phyloP scores from a whole-genome alignment of 306 rosid species.

The Quillaja saponaria region DNA sequence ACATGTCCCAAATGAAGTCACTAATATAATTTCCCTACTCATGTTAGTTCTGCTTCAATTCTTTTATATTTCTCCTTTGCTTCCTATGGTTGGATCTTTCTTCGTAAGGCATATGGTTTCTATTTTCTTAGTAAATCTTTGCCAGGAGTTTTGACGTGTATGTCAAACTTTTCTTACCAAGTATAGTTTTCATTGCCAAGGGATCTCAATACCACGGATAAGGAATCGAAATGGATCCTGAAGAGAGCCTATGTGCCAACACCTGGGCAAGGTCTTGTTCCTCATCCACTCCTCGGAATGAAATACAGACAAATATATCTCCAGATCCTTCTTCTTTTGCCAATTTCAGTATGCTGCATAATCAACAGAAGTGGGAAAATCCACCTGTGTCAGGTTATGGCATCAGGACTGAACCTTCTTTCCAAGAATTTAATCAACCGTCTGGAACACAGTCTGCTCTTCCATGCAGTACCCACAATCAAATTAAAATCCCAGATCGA shows the following conservation, averaged over 20 bases:
- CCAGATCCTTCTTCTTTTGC: slow-evolving; percentile 46
- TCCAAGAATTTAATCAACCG: slow-evolving; percentile 52
- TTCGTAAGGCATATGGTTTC: not conserved
- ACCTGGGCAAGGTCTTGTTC: slow-evolving; percentile 57
- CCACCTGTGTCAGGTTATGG: slow-evolving; percentile 54
- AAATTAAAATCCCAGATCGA: slow-evolving; percentile 38
- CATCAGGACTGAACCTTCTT: slow-evolving; percentile 50
- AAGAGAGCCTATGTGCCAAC: slow-evolving; percentile 52
- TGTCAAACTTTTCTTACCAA: slow-evolving; percentile 10
- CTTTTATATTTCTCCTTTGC: not conserved
- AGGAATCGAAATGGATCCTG: slow-evolving; percentile 55
- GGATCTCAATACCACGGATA: slow-evolving; percentile 30
- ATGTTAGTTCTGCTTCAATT: slow-evolving; percentile 4
- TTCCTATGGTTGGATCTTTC: slow-evolving; percentile 4
- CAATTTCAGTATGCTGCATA: slow-evolving; percentile 34
- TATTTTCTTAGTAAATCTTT: not conserved
- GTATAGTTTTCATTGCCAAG: slow-evolving; percentile 36
- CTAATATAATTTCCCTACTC: not conserved
- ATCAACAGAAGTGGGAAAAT: slow-evolving; percentile 55
- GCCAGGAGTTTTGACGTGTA: slow-evolving; percentile 4
- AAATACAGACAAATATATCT: slow-evolving; percentile 39
- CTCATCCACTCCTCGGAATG: slow-evolving; percentile 36
- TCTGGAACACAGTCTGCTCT: slow-evolving; percentile 38
- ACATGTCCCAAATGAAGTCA: not conserved
- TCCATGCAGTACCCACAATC: slow-evolving; percentile 40